Percentiles rank a stretch among this genome's conserved stretches.
phyloP scores from a whole-genome alignment of 75 land plant genomes.

The Chamaecyparis obtusa region DNA sequence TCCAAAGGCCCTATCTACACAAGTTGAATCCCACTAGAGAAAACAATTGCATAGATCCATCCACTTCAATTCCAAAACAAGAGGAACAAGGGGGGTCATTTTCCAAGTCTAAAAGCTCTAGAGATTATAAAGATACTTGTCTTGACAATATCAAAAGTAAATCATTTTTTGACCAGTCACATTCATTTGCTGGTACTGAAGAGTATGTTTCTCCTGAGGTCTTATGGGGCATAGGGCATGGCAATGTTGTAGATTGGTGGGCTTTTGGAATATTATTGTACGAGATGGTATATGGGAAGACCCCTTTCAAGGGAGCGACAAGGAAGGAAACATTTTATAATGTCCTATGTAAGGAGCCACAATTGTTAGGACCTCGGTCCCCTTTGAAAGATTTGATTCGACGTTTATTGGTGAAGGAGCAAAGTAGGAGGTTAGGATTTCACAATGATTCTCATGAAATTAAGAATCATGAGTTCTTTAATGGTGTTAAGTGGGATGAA shows the following conservation, averaged over 20 bases:
- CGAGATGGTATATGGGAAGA: slow-evolving; percentile 19
- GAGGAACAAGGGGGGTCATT: not conserved
- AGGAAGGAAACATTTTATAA: slow-evolving; percentile 13
- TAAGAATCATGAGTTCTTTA: slow-evolving; percentile 11
- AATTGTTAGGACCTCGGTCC: not conserved
- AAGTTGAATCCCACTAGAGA: not conserved
- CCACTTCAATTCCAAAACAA: not conserved
- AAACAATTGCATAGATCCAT: not conserved
- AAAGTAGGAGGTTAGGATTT: not conserved
- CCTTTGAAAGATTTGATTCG: slow-evolving; percentile 10
- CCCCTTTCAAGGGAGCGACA: slow-evolving; percentile 20
- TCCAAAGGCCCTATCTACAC: not conserved
- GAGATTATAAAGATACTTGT: not conserved
- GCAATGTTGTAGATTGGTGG: slow-evolving; percentile 23
- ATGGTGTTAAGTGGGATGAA: slow-evolving; percentile 14
- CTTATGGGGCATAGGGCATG: slow-evolving; percentile 18
- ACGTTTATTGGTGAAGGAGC: slow-evolving; percentile 9
- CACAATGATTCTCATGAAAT: not conserved
- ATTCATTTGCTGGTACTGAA: slow-evolving; percentile 36
- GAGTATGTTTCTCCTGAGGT: slow-evolving; percentile 22
- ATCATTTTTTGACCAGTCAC: slow-evolving; percentile 42
- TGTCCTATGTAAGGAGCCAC: slow-evolving; percentile 15
- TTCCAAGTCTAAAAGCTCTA: slow-evolving; percentile 16
- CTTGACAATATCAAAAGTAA: slow-evolving; percentile 14
- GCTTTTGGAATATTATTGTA: slow-evolving; percentile 19